Conservation (phyloP, 208 protist species). For the Lotmaria passim region DNA sequence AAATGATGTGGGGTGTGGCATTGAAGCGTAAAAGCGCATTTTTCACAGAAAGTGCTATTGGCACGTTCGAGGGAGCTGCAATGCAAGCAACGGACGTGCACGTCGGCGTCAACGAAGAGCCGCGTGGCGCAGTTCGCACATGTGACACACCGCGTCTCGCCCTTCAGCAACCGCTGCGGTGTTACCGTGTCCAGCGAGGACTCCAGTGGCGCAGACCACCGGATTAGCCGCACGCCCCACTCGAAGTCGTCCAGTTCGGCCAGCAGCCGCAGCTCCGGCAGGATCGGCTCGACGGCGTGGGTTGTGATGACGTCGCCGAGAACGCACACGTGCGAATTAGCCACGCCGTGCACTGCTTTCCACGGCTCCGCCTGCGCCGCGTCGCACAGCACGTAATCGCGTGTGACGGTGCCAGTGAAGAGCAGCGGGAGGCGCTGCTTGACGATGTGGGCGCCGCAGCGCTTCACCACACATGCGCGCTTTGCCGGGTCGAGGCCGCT, state of each 20-base stretch:
- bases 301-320: conserved; percentile 37
- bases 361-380: conserved; percentile 36
- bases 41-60: conserved; percentile 34
- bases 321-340: conserved; percentile 52
- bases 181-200: conserved; percentile 62
- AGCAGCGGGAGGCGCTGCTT: conserved; percentile 53
- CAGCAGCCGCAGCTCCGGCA: conserved; percentile 29
- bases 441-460: conserved; percentile 38
- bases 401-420: conserved; percentile 62
- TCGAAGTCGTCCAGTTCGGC: conserved; percentile 48
- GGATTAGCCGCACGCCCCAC: conserved; percentile 60
- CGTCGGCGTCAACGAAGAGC: conserved; percentile 51
- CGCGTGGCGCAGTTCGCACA: conserved; percentile 58
- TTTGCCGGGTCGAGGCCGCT: conserved; percentile 24
- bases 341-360: conserved; percentile 40
- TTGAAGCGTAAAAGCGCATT: conserved; percentile 25
- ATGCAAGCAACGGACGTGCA: conserved; percentile 81
- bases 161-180: conserved; percentile 49
- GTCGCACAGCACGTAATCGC: conserved; percentile 49
- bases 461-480: conserved; percentile 18
- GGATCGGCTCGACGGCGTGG: conserved; percentile 18
- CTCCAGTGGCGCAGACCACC: conserved; percentile 54
- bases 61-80: conserved; percentile 37
- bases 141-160: conserved; percentile 40
- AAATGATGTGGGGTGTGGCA: conserved; percentile 70